Evolutionary conservation across 176 grass and related monocot genomes (phyloP).

Genomic region (Hordeum marinum): DNA sequence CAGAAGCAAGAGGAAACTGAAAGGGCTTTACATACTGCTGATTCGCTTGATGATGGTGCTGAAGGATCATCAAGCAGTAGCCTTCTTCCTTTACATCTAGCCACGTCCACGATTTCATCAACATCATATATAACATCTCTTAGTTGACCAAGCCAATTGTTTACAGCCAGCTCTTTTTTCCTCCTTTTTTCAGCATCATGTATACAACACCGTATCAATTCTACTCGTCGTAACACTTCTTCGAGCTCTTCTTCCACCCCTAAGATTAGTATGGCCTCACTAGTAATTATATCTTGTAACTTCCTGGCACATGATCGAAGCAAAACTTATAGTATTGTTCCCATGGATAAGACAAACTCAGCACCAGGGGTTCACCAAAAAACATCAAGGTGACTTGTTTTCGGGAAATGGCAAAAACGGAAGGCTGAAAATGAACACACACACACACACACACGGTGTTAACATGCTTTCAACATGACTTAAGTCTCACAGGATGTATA

Average conservation of each 20-base stretch:
- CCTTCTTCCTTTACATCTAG: slow-evolving; percentile 11
- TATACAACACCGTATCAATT: slow-evolving; percentile 8
- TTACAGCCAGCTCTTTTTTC: neutral
- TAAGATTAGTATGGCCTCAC: neutral
- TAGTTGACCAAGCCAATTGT: slow-evolving; percentile 27
- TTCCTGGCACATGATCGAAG: neutral
- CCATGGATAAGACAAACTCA: no score
- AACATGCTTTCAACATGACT: no score
- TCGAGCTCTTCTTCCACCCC: slow-evolving; percentile 12
- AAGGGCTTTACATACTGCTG: no score
- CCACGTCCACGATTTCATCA: slow-evolving; percentile 37
- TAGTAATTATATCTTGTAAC: neutral
- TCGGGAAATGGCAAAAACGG: no score
- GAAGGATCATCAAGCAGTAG: neutral
- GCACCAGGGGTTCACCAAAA: no score
- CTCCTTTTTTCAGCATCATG: slow-evolving; percentile 12
- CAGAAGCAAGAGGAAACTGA: no score
- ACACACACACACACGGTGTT: no score
- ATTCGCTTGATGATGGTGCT: no score
- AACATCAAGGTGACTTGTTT: no score
- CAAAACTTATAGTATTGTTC: neutral
- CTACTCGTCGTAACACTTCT: neutral
- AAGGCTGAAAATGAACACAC: no score
- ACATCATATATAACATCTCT: slow-evolving; percentile 45
- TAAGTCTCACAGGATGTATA: neutral